These are phyloP conservation scores for Sclerotinia minor DNA, from an alignment of 2,329 filamentous ascomycete genomes.

Conservation along the genomic window DNA sequence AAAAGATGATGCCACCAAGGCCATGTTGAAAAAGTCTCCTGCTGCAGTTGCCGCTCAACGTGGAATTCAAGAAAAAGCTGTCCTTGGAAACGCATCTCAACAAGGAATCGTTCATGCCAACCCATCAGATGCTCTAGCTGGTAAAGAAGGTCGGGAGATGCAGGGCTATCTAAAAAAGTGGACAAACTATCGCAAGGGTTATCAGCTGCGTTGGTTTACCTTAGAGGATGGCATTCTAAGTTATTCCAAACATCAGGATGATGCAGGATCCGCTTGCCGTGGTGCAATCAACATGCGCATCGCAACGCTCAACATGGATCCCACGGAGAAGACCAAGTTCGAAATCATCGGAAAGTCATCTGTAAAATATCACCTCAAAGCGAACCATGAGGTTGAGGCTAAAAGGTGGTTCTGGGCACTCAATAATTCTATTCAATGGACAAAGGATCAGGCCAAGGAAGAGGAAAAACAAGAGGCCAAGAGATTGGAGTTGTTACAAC, in stretches of 20 bases:
- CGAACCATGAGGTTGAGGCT: slow-evolving; percentile 96
- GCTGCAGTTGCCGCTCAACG: slow-evolving; percentile 92
- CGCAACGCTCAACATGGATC: slow-evolving; percentile 89
- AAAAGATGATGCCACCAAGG: slow-evolving; percentile 84
- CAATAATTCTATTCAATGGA: slow-evolving; percentile 98
- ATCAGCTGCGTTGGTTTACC: slow-evolving; percentile 97
- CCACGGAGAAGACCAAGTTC: slow-evolving; percentile 95
- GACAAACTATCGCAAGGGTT: slow-evolving; percentile 98
- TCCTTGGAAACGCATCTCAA: slow-evolving; percentile 71
- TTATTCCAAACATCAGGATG: slow-evolving; percentile 99
- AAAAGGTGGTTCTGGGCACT: slow-evolving; percentile 99
- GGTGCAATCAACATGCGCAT: slow-evolving; percentile 99
- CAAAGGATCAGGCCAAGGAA: slow-evolving; percentile 93
- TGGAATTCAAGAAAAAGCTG: slow-evolving; percentile 95
- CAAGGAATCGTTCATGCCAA: slow-evolving; percentile 53
- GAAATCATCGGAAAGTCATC: slow-evolving; percentile 98
- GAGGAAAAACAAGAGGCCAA: slow-evolving; percentile 76
- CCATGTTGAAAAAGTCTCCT: slow-evolving; percentile 90
- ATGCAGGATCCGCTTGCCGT: slow-evolving; percentile 91
- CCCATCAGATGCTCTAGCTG: slow-evolving; percentile 63
- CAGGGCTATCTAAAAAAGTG: slow-evolving; percentile 99
- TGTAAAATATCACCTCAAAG: slow-evolving; percentile 96
- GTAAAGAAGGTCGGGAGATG: slow-evolving; percentile 92
- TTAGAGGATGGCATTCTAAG: slow-evolving; percentile 95
- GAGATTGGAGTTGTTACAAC: slow-evolving; percentile 72